Base-by-base conservation (phyloP, 371 early-diverging fungal species). In the Actinomortierella wolfii region DNA sequence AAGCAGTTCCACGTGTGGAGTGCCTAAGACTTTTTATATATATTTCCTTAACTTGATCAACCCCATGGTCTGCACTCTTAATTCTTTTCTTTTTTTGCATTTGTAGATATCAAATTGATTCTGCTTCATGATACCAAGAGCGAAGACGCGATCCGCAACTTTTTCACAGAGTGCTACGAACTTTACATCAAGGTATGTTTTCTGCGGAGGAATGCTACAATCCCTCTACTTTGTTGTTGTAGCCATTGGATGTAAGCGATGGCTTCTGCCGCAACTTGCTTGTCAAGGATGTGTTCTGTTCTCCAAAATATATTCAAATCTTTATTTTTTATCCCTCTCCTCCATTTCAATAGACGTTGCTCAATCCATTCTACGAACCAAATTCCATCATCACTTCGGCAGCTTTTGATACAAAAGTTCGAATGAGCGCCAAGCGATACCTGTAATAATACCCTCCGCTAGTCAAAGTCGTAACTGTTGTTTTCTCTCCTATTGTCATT, bases 101-200 rank as follows among this genome's bases (percentile, higher is more conserved):
- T 40, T 28, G n/a, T 76, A 89, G 91, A 93, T 66, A 86, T 88
- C 8, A 89, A 92, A 44, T 82, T 98, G 45, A 85, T 98, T 88
- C 82, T 98, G n/a, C 74, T 98, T 44, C 97, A 97, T 71, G 96
- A 96, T 50, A 77, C 87, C 47, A 86, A 86, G 70, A 88, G 91
- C 58, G 91, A 92, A 47, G 98, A 98, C 54, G 89, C 90, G 25
- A 94, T 98, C 52, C 86, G 88, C 51, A 80, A 84, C 64, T 97
- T 98, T 77, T 96, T 98, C 75, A 83, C 81, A 34, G 98, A 97
- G 44, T 81, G 86, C 44, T 94, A 97, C 62, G 98, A 98, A 76
- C 76, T 93, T 1, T 97, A 94, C 64, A 81, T 96, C 58, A 96
- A 95, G 87, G 94, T 92, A 80, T 49, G 26, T n/a, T 29, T 20